A percentile compares a stretch with the other conserved stretches of the same genome.
These are phyloP conservation scores for Leptomonas seymouri DNA, from an alignment of 208 protist species.

Conservation along the genomic window DNA sequence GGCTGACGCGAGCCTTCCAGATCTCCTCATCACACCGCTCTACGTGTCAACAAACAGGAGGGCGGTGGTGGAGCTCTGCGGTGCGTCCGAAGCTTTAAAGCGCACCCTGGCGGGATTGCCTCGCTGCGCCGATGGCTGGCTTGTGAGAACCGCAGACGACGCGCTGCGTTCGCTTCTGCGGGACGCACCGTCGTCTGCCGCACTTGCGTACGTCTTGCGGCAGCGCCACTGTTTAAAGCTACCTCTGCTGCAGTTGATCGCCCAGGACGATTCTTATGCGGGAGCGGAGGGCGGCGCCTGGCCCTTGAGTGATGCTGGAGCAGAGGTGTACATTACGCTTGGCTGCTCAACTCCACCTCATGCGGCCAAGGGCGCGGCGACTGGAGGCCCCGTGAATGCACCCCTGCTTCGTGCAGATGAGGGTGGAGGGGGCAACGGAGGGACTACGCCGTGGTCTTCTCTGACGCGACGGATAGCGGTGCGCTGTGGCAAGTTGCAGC, in stretches of 20 bases:
- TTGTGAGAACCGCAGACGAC: not conserved
- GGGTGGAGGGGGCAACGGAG: not conserved
- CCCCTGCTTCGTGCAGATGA: not conserved
- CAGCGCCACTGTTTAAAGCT: not conserved
- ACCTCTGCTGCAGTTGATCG: constrained; percentile 2
- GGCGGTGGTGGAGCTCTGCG: constrained; percentile 6
- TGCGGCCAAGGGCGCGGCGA: not conserved
- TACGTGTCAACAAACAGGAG: constrained; percentile 12
- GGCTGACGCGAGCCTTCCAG: not conserved
- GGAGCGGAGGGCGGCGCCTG: not conserved
- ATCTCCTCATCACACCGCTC: constrained; percentile 28
- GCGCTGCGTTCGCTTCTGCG: constrained; percentile 6
- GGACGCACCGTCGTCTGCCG: constrained; percentile 1
- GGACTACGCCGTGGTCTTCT: not conserved
- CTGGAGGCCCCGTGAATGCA: not conserved
- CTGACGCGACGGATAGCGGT: not conserved
- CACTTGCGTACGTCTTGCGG: constrained; percentile 21
- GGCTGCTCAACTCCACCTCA: not conserved
- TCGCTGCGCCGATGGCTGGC: not conserved
- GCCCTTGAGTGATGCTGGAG: not conserved
- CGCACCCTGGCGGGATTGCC: not conserved
- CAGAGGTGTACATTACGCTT: constrained; percentile 1
- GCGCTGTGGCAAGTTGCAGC: not conserved
- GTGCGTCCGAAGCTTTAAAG: not conserved
- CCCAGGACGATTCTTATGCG: not conserved